Conservation (phyloP, 2,329 filamentous ascomycete species). For the Ceratocystiopsis minuta region DNA sequence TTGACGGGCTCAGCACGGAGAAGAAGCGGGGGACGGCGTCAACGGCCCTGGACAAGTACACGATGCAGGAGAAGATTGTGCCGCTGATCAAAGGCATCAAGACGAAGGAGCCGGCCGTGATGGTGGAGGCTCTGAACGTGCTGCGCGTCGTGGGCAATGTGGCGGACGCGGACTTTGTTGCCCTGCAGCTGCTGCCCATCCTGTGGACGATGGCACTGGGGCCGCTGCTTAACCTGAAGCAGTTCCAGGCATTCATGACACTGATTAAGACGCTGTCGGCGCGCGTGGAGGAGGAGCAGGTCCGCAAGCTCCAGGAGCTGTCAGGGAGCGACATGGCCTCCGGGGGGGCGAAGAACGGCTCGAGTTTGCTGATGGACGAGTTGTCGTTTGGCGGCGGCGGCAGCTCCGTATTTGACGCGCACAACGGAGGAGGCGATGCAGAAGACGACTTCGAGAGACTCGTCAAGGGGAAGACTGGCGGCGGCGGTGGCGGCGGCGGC, state of each 20-base stretch:
- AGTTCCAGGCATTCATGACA: slow-evolving; percentile 80
- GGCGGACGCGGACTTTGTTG: slow-evolving; percentile 79
- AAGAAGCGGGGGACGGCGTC: slow-evolving; percentile 47
- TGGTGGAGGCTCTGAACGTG: slow-evolving; percentile 80
- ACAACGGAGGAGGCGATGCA: slow-evolving; percentile 25
- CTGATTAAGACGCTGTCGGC: slow-evolving; percentile 66
- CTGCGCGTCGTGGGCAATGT: slow-evolving; percentile 65
- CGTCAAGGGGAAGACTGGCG: slow-evolving; percentile 53
- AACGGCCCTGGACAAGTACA: slow-evolving; percentile 87
- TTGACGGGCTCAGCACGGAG: slow-evolving; percentile 48
- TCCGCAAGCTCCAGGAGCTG: slow-evolving; percentile 72
- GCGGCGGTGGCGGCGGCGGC: background rate
- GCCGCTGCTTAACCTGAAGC: slow-evolving; percentile 68
- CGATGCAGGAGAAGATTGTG: slow-evolving; percentile 92
- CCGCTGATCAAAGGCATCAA: slow-evolving; percentile 85
- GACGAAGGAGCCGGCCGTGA: slow-evolving; percentile 93
- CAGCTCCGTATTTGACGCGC: slow-evolving; percentile 7
- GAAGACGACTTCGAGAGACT: slow-evolving; percentile 74
- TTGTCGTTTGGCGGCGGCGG: slow-evolving; percentile 44
- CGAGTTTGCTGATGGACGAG: slow-evolving; percentile 38
- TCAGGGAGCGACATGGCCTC: slow-evolving; percentile 1
- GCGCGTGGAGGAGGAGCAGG: slow-evolving; percentile 77
- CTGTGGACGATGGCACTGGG: slow-evolving; percentile 87
- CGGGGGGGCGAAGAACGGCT: slow-evolving; percentile 25
- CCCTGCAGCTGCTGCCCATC: slow-evolving; percentile 75